Evolutionary conservation across 305 asterid genomes (phyloP).

Genomic region (Rubia balearica): DNA sequence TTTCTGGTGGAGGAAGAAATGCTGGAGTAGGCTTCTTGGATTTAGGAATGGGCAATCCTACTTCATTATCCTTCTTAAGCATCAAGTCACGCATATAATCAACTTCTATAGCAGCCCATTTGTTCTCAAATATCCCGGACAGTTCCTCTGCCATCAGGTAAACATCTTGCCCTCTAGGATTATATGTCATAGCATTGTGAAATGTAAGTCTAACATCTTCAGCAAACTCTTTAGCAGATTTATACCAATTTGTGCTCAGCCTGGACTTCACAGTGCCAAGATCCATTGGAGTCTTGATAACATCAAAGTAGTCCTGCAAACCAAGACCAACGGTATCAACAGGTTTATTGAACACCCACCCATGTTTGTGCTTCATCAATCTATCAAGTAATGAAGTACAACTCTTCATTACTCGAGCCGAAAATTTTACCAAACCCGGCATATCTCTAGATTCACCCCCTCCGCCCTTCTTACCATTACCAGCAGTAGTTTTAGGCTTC

Average conservation of each 20-base stretch:
- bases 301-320: slow-evolving; percentile 39
- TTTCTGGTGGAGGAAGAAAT: slow-evolving; percentile 23
- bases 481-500: slow-evolving; percentile 35
- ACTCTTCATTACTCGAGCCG: slow-evolving; percentile 35
- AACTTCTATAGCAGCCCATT: slow-evolving; percentile 36
- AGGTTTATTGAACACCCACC: slow-evolving; percentile 46
- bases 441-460: slow-evolving; percentile 22
- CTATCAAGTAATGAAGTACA: slow-evolving; percentile 38
- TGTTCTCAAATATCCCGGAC: slow-evolving; percentile 36
- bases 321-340: slow-evolving; percentile 34
- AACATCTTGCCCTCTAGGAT: slow-evolving; percentile 47
- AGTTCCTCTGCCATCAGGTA: slow-evolving; percentile 42
- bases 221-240: slow-evolving; percentile 37
- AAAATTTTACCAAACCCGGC: slow-evolving; percentile 31
- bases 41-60: slow-evolving; percentile 31
- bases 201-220: slow-evolving; percentile 49
- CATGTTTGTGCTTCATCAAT: slow-evolving; percentile 43
- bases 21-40: slow-evolving; percentile 27
- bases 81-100: slow-evolving; percentile 48
- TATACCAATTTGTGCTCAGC: slow-evolving; percentile 35
- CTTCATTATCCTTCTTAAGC: slow-evolving; percentile 34
- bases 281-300: slow-evolving; percentile 49
- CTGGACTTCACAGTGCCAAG: slow-evolving; percentile 39
- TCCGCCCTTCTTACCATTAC: slow-evolving; percentile 26
- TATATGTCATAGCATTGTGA: slow-evolving; percentile 45